Base-by-base conservation (phyloP, 345 rosid species). In the Excoecaria agallocha region DNA sequence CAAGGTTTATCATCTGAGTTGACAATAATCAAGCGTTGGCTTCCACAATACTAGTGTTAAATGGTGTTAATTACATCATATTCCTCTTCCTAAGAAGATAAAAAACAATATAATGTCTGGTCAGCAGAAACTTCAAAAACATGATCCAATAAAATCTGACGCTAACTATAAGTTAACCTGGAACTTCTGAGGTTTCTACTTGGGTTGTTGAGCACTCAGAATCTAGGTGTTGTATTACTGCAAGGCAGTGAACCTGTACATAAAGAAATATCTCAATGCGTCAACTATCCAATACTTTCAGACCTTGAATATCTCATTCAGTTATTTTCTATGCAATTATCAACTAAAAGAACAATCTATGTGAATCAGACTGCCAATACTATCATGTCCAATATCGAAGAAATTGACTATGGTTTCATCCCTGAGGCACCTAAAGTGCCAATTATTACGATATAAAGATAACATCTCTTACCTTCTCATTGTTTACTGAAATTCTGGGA, bases 201-300 rank as follows among this genome's bases (percentile, higher is more conserved):
- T 76, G 82, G 71, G 81, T 87, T 35, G 85, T 83, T 74, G 90
- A 87, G 86, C 87, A 80, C 70, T 85, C 89, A 15, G 89, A 90
- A 77, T 74, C 88, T 50, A 81, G 74, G 75, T 78, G 84, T 74
- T 74, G 78, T 35, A 20, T 51, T 25, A 39, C 72, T 24, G 72
- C 78, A 56, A 35, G 64, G 79, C 79, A 54, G 69, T 68, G 77
- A 65, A 79, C 88, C 89, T 86, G 72, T 76, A 41, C 57, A 69
- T 70, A 49, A 54, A 72, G 69, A 43, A 45, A 56, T 39, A 35
- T 12, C 16, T 24, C 41, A 45, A 17, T 22, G 22, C 37, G 13
- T 25, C 48, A 54, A 48, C 12, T 15, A 3, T 7, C 43, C n/a
- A n/a, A 30, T 30, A 16, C 13, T 12, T 51, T 45, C 5, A 22